These are phyloP conservation scores for Yamadazyma conglobata DNA, from an alignment of 1,139 yeast species.

Conservation along the genomic window DNA sequence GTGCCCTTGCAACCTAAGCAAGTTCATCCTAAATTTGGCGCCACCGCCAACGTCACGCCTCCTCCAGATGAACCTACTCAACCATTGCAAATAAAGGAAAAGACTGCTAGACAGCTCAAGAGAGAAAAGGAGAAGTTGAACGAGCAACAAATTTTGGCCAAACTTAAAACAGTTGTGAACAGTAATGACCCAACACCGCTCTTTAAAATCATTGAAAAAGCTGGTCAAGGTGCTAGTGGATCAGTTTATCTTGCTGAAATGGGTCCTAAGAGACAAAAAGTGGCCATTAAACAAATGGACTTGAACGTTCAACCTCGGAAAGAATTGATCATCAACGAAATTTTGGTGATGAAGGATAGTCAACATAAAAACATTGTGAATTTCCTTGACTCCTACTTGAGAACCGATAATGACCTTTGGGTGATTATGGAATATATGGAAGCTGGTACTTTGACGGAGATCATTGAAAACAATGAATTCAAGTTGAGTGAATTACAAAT, in stretches of 20 bases:
- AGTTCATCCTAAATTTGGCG: slow-evolving; percentile 4
- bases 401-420: slow-evolving; percentile 59
- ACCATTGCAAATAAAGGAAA: slow-evolving; percentile 14
- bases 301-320: slow-evolving; percentile 89
- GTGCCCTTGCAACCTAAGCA: too few species aligned
- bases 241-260: slow-evolving; percentile 88
- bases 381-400: slow-evolving; percentile 43
- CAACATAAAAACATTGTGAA: slow-evolving; percentile 48
- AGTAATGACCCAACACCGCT: slow-evolving; percentile 79
- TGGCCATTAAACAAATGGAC: slow-evolving; percentile 96
- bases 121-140: slow-evolving; percentile 71
- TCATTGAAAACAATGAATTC: slow-evolving; percentile 75
- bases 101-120: slow-evolving; percentile 47
- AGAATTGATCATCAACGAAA: slow-evolving; percentile 71
- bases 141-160: slow-evolving; percentile 82
- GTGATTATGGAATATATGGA: slow-evolving; percentile 97
- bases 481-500: slow-evolving; percentile 73
- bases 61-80: slow-evolving; percentile 2
- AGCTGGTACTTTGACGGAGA: slow-evolving; percentile 75
- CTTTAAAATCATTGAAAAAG: slow-evolving; percentile 85
- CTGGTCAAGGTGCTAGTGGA: slow-evolving; percentile 99
- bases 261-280: slow-evolving; percentile 41
- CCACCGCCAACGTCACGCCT: slow-evolving; percentile 5
- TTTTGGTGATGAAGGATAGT: slow-evolving; percentile 48
- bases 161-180: slow-evolving; percentile 79